Evolutionary conservation across 1,284 basidiomycete genomes (phyloP).

Genomic region (Vanrija pseudolonga): DNA sequence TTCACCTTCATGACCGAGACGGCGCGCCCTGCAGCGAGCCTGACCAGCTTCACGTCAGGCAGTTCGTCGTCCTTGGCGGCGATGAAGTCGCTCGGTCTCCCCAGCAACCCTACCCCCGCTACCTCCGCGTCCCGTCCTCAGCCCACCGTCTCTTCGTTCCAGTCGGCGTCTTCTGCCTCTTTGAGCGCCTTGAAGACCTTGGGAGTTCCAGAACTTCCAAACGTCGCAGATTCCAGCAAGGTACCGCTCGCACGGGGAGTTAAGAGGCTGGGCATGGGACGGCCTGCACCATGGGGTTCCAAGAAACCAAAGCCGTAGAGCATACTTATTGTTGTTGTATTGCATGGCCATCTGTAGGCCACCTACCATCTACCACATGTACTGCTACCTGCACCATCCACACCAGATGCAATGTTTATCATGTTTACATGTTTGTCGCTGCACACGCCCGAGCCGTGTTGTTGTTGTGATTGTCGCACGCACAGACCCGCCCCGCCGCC

Average conservation of each 20-base stretch:
- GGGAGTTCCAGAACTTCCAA: slow-evolving; percentile 15
- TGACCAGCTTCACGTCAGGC: slow-evolving; percentile 30
- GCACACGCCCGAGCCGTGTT: too few species aligned
- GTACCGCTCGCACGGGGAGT: slow-evolving; percentile 28
- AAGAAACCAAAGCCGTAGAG: slow-evolving; percentile 9
- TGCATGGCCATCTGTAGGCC: not conserved
- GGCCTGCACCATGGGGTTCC: slow-evolving; percentile 41
- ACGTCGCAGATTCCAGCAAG: not conserved
- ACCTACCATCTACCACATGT: not conserved
- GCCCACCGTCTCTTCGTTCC: not conserved
- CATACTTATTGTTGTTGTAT: not conserved
- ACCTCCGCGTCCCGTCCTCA: not conserved
- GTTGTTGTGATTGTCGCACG: not conserved
- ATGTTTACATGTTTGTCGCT: not conserved
- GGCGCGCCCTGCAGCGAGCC: slow-evolving; percentile 13
- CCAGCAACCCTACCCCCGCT: not conserved
- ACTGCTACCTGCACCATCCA: not conserved
- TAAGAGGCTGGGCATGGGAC: slow-evolving; percentile 47
- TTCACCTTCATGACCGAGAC: slow-evolving; percentile 32
- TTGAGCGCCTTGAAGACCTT: slow-evolving; percentile 6
- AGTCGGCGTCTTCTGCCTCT: not conserved
- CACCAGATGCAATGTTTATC: not conserved
- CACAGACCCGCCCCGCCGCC: not conserved
- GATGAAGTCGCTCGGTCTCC: slow-evolving; percentile 24
- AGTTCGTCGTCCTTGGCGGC: slow-evolving; percentile 29